Conservation (phyloP, 495 filamentous ascomycete genomes). For the Coniosporium apollinis region DNA sequence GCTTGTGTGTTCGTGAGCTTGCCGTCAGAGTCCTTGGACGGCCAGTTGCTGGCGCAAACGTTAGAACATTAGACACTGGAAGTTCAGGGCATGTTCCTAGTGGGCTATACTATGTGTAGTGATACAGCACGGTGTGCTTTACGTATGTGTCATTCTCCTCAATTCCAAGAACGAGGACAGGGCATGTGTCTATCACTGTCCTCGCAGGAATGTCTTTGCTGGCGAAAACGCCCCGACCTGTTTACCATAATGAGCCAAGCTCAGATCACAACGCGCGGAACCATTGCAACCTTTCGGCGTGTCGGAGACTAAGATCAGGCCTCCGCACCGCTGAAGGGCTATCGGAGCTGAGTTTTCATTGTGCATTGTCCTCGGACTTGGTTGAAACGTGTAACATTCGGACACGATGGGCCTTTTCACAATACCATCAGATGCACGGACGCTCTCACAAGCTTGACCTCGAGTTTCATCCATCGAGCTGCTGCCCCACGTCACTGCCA, state of each 20-base stretch:
- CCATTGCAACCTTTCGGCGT: conserved; percentile 20
- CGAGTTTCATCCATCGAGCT: too few species aligned
- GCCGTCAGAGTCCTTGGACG: conserved; percentile 9
- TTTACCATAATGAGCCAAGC: not conserved
- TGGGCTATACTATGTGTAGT: conserved; percentile 45
- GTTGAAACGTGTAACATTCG: too few species aligned
- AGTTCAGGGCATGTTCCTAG: too few species aligned
- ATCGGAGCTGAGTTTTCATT: too few species aligned
- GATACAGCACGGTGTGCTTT: conserved; percentile 30
- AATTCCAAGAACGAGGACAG: conserved; percentile 32
- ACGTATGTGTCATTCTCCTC: conserved; percentile 31
- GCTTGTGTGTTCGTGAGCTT: conserved; percentile 27
- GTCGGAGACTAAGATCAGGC: conserved; percentile 12
- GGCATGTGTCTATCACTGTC: conserved; percentile 34
- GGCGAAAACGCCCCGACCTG: conserved; percentile 38
- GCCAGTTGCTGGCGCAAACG: conserved; percentile 23
- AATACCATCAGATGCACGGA: too few species aligned
- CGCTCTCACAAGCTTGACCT: too few species aligned
- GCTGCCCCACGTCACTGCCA: too few species aligned
- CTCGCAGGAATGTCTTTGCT: conserved; percentile 26
- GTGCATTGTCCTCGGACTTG: too few species aligned
- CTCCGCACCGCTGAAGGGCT: conserved; percentile 7
- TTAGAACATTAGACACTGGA: too few species aligned
- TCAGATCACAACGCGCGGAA: conserved; percentile 1
- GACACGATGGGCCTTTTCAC: too few species aligned